phyloP scores from a whole-genome alignment of 2,329 filamentous ascomycete genomes.

The Penicillium nordicum region DNA sequence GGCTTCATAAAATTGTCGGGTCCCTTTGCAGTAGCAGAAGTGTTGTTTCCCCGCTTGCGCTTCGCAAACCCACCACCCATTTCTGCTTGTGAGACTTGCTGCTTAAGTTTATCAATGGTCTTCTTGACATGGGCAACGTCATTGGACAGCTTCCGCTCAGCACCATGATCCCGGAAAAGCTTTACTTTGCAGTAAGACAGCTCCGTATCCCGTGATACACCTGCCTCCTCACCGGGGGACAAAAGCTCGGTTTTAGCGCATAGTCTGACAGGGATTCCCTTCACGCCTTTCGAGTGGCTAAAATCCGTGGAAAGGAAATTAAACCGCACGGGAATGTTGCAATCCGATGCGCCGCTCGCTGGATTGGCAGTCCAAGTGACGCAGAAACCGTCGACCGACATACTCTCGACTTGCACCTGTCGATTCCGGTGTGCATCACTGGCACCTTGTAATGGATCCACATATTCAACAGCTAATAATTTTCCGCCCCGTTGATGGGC shows the following conservation, averaged over 20 bases:
- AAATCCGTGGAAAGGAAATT: conserved; percentile 99
- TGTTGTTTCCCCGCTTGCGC: conserved; percentile 55
- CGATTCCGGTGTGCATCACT: conserved; percentile 56
- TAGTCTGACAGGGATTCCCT: conserved; percentile 89
- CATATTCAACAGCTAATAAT: conserved; percentile 90
- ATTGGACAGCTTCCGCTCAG: conserved; percentile 90
- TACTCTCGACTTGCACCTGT: conserved; percentile 66
- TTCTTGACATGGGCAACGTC: conserved; percentile 94
- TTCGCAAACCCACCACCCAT: conserved; percentile 60
- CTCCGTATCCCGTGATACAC: conserved; percentile 51
- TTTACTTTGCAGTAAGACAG: conserved; percentile 96
- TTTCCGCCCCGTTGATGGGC: conserved; percentile 90
- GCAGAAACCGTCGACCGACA: conserved; percentile 91
- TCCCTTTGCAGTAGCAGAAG: conserved; percentile 47
- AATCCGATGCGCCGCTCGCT: conserved; percentile 64
- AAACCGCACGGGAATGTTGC: conserved; percentile 86
- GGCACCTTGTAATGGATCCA: conserved; percentile 61
- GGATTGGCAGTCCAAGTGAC: conserved; percentile 79
- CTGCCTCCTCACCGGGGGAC: conserved; percentile 48
- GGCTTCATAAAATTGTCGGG: conserved; percentile 71
- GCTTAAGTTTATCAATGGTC: conserved; percentile 91
- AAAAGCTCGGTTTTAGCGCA: conserved; percentile 83
- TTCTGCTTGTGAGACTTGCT: conserved; percentile 78
- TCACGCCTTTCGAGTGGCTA: conserved; percentile 97
- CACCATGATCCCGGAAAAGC: conserved; percentile 91